Evolutionary conservation across 805 yeast genomes (phyloP).

Genomic region (Starmerella scarabaei): DNA sequence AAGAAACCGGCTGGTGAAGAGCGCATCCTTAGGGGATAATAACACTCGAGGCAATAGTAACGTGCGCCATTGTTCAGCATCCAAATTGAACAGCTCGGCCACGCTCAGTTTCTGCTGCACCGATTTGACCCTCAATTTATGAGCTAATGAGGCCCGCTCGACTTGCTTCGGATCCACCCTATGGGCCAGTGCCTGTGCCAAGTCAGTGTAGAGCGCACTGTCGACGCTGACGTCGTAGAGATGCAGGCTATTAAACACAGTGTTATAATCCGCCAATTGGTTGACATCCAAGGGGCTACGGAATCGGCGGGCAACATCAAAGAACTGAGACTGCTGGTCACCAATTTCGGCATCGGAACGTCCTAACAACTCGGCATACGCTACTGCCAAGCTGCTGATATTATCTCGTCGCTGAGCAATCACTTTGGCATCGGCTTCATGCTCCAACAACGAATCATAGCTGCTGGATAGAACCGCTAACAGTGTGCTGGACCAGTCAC

Average conservation of each 20-base stretch:
- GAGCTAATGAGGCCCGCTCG: conserved; percentile 6
- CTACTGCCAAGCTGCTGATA: conserved; percentile 4
- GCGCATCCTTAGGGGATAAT: conserved; percentile 14
- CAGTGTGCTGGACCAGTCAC: conserved; percentile 1
- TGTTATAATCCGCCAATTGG: background rate
- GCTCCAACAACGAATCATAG: background rate
- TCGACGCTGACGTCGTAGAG: conserved; percentile 4
- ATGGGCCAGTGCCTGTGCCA: background rate
- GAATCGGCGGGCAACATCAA: background rate
- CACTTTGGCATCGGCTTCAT: conserved; percentile 12
- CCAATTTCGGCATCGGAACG: background rate
- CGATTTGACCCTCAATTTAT: conserved; percentile 6
- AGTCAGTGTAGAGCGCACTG: background rate
- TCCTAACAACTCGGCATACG: background rate
- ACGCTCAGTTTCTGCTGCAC: conserved; percentile 1
- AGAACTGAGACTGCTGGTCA: background rate
- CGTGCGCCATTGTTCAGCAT: background rate
- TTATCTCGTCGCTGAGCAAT: conserved; percentile 7
- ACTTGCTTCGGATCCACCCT: background rate
- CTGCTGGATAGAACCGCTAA: conserved; percentile 10
- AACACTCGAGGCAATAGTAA: conserved; percentile 8
- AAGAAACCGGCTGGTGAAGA: conserved; percentile 12
- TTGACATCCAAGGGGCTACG: background rate
- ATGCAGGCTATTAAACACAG: conserved; percentile 1
- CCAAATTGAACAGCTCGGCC: background rate